Percentiles rank a stretch among this genome's conserved stretches.
Conservation (phyloP, 1,284 basidiomycete species). For the Ustilago vetiveriae region DNA sequence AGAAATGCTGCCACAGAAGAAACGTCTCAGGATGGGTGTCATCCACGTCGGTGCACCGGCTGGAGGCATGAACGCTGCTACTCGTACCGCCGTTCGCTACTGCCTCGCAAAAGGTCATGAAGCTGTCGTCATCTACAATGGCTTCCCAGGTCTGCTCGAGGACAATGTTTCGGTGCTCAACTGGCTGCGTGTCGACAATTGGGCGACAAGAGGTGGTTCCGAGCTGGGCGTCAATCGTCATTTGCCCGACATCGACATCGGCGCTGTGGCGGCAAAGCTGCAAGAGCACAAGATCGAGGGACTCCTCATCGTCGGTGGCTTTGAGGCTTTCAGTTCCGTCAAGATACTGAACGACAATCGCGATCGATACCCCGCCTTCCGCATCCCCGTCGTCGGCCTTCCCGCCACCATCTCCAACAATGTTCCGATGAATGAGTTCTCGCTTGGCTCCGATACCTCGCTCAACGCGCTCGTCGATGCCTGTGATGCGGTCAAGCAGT, state of each 20-base stretch:
- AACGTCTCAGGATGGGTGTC: slow-evolving; percentile 80
- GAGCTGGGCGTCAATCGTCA: slow-evolving; percentile 96
- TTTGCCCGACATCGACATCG: slow-evolving; percentile 85
- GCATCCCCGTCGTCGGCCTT: slow-evolving; percentile 68
- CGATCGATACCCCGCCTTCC: slow-evolving; percentile 85
- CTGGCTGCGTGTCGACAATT: slow-evolving; percentile 97
- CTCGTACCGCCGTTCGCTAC: slow-evolving; percentile 90
- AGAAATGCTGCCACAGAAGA: slow-evolving; percentile 72
- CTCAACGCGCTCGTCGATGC: slow-evolving; percentile 97
- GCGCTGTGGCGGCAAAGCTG: slow-evolving; percentile 82
- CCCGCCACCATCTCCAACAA: slow-evolving; percentile 95
- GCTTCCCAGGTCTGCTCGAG: slow-evolving; percentile 91
- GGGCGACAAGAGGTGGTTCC: slow-evolving; percentile 96
- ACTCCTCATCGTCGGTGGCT: slow-evolving; percentile 91
- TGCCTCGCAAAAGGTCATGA: slow-evolving; percentile 91
- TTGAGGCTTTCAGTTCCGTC: slow-evolving; percentile 88
- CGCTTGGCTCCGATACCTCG: slow-evolving; percentile 91
- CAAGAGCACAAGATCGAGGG: slow-evolving; percentile 85
- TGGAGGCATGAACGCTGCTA: slow-evolving; percentile 98
- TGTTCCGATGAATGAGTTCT: slow-evolving; percentile 94
- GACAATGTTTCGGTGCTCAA: slow-evolving; percentile 84
- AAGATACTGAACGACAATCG: slow-evolving; percentile 81
- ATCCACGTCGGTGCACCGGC: slow-evolving; percentile 97
- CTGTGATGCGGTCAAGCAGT: slow-evolving; percentile 98
- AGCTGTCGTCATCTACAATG: slow-evolving; percentile 90